These are phyloP conservation scores for Lipomyces starkeyi DNA, from an alignment of 805 yeast species.

Conservation along the genomic window DNA sequence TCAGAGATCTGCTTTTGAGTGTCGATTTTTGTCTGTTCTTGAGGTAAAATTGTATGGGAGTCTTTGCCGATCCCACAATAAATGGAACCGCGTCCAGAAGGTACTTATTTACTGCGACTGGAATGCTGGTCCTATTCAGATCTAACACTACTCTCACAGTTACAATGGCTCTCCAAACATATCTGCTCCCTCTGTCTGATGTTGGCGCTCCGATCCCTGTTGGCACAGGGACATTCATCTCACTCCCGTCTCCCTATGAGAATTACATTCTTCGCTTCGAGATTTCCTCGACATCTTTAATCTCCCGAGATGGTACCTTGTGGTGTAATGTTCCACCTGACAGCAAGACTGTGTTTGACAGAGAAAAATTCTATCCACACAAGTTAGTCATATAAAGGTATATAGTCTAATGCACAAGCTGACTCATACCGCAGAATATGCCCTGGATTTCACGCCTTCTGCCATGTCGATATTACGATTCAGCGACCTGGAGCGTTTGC, in stretches of 20 bases:
- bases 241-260: slow-evolving; percentile 50
- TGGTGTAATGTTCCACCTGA: slow-evolving; percentile 74
- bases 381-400: slow-evolving; percentile 41
- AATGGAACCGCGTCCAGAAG: background rate
- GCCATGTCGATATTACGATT: slow-evolving; percentile 64
- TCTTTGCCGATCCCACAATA: background rate
- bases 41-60: background rate
- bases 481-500: slow-evolving; percentile 79
- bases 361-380: slow-evolving; percentile 61
- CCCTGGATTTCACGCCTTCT: slow-evolving; percentile 69
- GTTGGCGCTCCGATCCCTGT: slow-evolving; percentile 40
- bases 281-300: slow-evolving; percentile 75
- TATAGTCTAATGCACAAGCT: background rate
- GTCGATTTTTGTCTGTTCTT: background rate
- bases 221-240: slow-evolving; percentile 48
- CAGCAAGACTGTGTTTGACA: slow-evolving; percentile 54
- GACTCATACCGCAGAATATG: slow-evolving; percentile 39
- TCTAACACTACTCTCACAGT: background rate
- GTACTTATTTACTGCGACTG: background rate
- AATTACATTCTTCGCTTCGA: slow-evolving; percentile 59
- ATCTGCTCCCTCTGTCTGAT: slow-evolving; percentile 34
- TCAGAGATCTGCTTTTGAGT: background rate
- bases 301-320: slow-evolving; percentile 71
- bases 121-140: background rate
- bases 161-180: slow-evolving; percentile 14